Evolutionary conservation across 345 rosid genomes (phyloP), one percentile per base, ranked within the genome.

Genomic region (Rhizophora apiculata): DNA sequence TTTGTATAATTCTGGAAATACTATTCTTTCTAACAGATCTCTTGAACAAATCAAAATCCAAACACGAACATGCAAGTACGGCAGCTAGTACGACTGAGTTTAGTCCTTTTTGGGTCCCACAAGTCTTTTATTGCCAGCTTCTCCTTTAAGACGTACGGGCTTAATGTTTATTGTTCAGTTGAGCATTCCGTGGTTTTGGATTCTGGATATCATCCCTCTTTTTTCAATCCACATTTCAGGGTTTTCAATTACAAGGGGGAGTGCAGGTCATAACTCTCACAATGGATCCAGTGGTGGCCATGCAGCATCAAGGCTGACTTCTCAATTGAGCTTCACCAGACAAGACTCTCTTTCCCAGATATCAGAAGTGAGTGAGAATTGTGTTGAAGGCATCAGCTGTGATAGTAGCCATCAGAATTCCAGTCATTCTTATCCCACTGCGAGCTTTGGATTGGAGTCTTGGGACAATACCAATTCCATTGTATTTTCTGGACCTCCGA

Each of bases 391-490:
- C 57, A 80, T 78, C 54, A 76, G 82, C 72, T 80, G 85, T 20
- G 86, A 78, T 56, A 68, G 64, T 70, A 73, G 82, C 82, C 82
- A 65, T 46, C 84, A 77, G 36, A 82, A 67, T 59, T 67, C 78
- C 22, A 34, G 76, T 21, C 87, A 83, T 76, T 74, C 89, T 65
- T 81, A 66, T 71, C 68, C 85, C 46, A 43, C 81, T 49, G 49
- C 82, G 65, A 80, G 84, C 71, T 91, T 91, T 75, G 92, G 91
- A 60, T 72, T 85, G n/a, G 89, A 89, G 55, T 78, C 91, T 10
- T 95, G 99, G 99, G 96, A 90, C 22, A 85, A 79, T 72, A 43
- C 87, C 21, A 91, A 79, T 71, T 78, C 85, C 80, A 92, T 84
- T 72, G 86, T 65, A 76, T 91, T 91, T 79, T 89, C 93, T 39